Conservation (phyloP, 805 yeast species). For the Cyberlindnera galapagoensis region DNA sequence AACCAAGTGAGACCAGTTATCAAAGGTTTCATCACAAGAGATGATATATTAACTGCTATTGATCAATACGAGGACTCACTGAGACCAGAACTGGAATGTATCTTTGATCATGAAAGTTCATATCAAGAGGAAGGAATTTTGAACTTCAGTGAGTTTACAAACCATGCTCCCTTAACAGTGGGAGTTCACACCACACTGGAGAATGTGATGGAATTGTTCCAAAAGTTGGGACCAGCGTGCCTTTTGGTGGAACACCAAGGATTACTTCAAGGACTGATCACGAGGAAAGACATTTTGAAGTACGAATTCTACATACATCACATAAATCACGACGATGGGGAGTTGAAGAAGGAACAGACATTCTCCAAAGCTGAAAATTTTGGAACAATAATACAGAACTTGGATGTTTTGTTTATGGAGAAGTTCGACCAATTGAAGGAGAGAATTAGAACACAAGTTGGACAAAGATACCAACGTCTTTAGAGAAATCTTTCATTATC, state of each 20-base stretch:
- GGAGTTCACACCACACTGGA: constrained; percentile 49
- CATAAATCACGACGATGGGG: constrained; percentile 6
- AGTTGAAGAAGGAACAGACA: constrained; percentile 8
- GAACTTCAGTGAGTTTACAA: constrained; percentile 31
- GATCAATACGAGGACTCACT: constrained; percentile 27
- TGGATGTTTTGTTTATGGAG: constrained; percentile 5
- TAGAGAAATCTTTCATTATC: too few relatives aligned
- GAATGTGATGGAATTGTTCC: constrained; percentile 59
- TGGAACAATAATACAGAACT: constrained; percentile 10
- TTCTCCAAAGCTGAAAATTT: constrained; percentile 11
- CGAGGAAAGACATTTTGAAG: constrained; percentile 75
- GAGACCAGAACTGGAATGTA: constrained; percentile 7
- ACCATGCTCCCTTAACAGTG: constrained; percentile 57
- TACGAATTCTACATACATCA: constrained; percentile 37
- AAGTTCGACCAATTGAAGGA: not conserved
- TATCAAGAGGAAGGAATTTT: constrained; percentile 9
- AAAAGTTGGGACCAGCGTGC: constrained; percentile 72
- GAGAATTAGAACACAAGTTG: too few relatives aligned
- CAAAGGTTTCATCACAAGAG: constrained; percentile 40
- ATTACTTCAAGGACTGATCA: constrained; percentile 62
- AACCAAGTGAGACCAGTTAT: constrained; percentile 32
- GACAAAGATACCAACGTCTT: not conserved
- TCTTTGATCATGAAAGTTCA: constrained; percentile 3
- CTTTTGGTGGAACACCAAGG: constrained; percentile 63
- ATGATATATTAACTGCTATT: constrained; percentile 31